A percentile compares a stretch with the other conserved stretches of the same genome.
Evolutionary conservation across 2,329 filamentous ascomycete species (phyloP).

Genomic region (Dryadomyces sulphureus): DNA sequence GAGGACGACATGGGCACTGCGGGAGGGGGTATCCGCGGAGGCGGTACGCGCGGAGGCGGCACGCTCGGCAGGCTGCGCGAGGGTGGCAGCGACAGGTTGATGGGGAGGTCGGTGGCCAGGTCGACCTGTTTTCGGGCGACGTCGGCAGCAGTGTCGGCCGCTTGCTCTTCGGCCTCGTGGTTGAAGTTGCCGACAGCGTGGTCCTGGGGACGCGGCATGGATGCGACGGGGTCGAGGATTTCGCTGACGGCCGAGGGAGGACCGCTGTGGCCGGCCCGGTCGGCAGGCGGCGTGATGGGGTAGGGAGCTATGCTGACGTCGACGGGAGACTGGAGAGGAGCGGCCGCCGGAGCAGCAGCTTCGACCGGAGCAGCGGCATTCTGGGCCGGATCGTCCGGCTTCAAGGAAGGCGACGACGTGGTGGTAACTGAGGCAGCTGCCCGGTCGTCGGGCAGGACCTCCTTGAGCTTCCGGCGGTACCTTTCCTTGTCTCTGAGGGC

Average conservation of each 20-base stretch:
- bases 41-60: slow-evolving; percentile 35
- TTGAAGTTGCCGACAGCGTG: slow-evolving; percentile 43
- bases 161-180: slow-evolving; percentile 35
- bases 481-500: slow-evolving; percentile 88
- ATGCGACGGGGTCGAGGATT: slow-evolving; percentile 38
- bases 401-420: not conserved
- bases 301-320: slow-evolving; percentile 46
- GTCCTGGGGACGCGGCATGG: slow-evolving; percentile 46
- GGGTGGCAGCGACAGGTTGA: slow-evolving; percentile 37
- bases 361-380: not conserved
- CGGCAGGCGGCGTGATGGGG: slow-evolving; percentile 48
- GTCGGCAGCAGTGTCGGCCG: slow-evolving; percentile 28
- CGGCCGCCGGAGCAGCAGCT: not conserved
- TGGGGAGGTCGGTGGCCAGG: slow-evolving; percentile 31
- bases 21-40: slow-evolving; percentile 31
- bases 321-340: slow-evolving; percentile 34
- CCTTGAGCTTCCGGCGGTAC: slow-evolving; percentile 82
- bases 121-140: slow-evolving; percentile 29
- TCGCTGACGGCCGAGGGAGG: slow-evolving; percentile 30
- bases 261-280: slow-evolving; percentile 24
- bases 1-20: slow-evolving; percentile 3
- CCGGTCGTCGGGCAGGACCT: slow-evolving; percentile 31
- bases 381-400: not conserved
- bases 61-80: slow-evolving; percentile 39
- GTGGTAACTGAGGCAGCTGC: not conserved